phyloP scores from a whole-genome alignment of 495 filamentous ascomycete species.

The Parathielavia appendiculata region DNA sequence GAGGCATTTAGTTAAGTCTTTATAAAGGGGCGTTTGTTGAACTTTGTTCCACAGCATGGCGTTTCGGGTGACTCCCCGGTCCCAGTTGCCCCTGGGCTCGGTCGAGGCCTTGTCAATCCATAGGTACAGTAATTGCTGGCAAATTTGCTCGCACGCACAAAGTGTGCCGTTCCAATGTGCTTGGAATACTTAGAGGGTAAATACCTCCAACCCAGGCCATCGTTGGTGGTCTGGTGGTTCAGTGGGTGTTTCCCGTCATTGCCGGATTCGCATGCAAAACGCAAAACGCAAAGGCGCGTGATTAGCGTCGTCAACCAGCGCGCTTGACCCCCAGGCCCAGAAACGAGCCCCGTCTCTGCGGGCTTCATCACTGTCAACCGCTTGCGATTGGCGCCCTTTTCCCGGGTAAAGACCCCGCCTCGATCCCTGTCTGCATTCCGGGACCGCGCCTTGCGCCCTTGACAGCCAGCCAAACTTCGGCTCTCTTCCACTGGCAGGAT shows the following conservation, averaged over 20 bases:
- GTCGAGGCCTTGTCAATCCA: too few relatives aligned
- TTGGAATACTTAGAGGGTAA: too few relatives aligned
- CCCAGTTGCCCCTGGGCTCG: too few relatives aligned
- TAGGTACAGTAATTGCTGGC: too few relatives aligned
- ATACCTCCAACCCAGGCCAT: background rate
- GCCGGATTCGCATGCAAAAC: slow-evolving; percentile 5
- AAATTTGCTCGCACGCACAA: too few relatives aligned
- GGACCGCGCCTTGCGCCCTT: slow-evolving; percentile 14
- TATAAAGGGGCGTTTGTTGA: too few relatives aligned
- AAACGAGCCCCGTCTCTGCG: slow-evolving; percentile 13
- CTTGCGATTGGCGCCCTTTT: slow-evolving; percentile 16
- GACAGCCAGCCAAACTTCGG: slow-evolving; percentile 11
- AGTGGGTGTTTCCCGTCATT: too few relatives aligned
- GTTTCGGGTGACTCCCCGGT: background rate
- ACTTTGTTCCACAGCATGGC: background rate
- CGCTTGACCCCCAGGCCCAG: background rate
- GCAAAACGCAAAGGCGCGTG: slow-evolving; percentile 5
- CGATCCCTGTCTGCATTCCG: slow-evolving; percentile 12
- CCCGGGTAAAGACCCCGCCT: slow-evolving; percentile 21
- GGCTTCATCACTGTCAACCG: background rate
- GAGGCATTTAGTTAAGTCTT: slow-evolving; percentile 10
- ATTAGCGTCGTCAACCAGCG: slow-evolving; percentile 17
- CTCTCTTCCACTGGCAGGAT: background rate
- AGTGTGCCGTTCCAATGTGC: too few relatives aligned
- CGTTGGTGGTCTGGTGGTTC: too few relatives aligned